Conservation (phyloP, 169 alveolate genomes). For the Cardiosporidium cionae region DNA sequence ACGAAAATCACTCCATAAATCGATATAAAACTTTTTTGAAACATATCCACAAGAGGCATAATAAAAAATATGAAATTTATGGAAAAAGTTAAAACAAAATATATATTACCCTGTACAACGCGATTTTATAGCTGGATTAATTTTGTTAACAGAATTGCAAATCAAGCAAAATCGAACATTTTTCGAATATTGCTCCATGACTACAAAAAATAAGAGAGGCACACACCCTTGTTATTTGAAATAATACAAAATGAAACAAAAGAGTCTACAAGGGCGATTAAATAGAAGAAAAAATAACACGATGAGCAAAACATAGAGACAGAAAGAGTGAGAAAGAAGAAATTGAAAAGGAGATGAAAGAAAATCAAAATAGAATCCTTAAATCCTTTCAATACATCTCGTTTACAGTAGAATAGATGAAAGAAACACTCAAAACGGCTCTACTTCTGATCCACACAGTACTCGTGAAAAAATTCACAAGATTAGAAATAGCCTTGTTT, state of each 20-base stretch:
- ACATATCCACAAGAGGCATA: too few relatives aligned
- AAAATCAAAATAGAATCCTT: background rate
- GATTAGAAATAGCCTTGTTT: background rate
- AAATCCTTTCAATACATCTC: background rate
- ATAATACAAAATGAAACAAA: background rate
- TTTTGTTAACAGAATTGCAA: conserved; percentile 92
- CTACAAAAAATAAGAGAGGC: conserved; percentile 1
- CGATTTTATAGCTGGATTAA: conserved; percentile 93
- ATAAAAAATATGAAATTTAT: too few relatives aligned
- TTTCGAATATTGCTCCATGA: conserved; percentile 92
- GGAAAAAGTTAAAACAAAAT: background rate
- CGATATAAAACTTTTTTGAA: too few relatives aligned
- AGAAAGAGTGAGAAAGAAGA: background rate
- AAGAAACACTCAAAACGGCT: too few relatives aligned
- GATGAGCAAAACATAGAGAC: background rate
- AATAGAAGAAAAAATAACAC: background rate
- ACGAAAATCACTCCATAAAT: too few relatives aligned
- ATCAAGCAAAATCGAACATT: conserved; percentile 93
- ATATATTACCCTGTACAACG: conserved; percentile 79
- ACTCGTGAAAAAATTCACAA: too few relatives aligned
- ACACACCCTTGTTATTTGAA: background rate
- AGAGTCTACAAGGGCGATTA: background rate
- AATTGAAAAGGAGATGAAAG: background rate
- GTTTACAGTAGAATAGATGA: too few relatives aligned
- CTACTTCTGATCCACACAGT: too few relatives aligned